phyloP scores from a whole-genome alignment of 805 yeast genomes.

The Candida ipomoeae region DNA sequence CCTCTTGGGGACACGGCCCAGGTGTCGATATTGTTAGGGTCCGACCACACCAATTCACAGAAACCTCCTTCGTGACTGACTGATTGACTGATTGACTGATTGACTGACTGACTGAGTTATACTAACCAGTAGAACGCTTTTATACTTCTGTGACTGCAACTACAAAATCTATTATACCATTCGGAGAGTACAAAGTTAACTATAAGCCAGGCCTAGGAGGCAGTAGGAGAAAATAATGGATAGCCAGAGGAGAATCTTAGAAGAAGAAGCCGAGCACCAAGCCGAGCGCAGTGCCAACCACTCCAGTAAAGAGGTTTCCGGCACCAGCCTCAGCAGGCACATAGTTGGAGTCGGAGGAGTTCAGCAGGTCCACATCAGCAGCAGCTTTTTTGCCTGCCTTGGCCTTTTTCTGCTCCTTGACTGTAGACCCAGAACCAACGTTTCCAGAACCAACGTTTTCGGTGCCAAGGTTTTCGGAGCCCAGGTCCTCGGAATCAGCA shows the following conservation, averaged over 20 bases:
- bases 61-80: slow-evolving; percentile 98
- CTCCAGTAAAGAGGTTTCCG: slow-evolving; percentile 7
- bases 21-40: slow-evolving; percentile 94
- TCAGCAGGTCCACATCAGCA: neutral
- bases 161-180: no score
- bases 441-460: neutral
- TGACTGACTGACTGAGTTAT: no score
- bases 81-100: no score
- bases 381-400: neutral
- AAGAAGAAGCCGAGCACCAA: slow-evolving; percentile 10
- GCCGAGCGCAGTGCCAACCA: slow-evolving; percentile 10
- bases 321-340: slow-evolving; percentile 10
- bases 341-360: slow-evolving; percentile 1
- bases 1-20: slow-evolving; percentile 99
- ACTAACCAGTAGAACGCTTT: no score
- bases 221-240: neutral
- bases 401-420: neutral
- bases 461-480: neutral
- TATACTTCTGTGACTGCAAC: no score
- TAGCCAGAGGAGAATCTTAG: slow-evolving; percentile 1
- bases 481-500: neutral
- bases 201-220: neutral
- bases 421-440: neutral
- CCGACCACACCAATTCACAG: slow-evolving; percentile 96
- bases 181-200: no score